Conservation (phyloP, 2,329 filamentous ascomycete genomes). For the Alternaria solani region DNA sequence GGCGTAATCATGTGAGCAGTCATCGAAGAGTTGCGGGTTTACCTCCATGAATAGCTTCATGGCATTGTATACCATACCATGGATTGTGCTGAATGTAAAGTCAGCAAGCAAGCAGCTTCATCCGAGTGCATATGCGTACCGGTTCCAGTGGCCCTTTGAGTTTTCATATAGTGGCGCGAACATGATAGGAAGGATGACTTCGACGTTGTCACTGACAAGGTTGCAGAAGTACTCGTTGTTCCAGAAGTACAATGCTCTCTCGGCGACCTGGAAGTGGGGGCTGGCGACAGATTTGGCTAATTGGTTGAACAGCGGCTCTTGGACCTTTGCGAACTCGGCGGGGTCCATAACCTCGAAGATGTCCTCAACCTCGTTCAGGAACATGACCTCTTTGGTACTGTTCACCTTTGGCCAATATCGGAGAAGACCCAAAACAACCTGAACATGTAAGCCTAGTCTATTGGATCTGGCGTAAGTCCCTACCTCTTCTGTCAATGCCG, state of each 20-base stretch:
- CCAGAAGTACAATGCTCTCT: constrained; percentile 98
- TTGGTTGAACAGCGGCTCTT: constrained; percentile 96
- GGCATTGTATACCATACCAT: constrained; percentile 99
- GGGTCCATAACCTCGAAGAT: constrained; percentile 99
- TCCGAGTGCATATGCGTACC: constrained; percentile 63
- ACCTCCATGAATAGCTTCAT: constrained; percentile 99
- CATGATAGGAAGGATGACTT: constrained; percentile 98
- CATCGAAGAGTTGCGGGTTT: constrained; percentile 96
- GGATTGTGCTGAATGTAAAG: constrained; percentile 76
- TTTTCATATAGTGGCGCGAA: constrained; percentile 98
- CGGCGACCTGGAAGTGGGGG: constrained; percentile 98
- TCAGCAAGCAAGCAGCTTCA: constrained; percentile 26
- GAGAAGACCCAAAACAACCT: constrained; percentile 92
- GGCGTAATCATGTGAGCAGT: constrained; percentile 97
- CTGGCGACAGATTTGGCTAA: constrained; percentile 97
- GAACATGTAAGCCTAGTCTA: constrained; percentile 25
- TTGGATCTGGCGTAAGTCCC: constrained; percentile 37
- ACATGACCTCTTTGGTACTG: constrained; percentile 99
- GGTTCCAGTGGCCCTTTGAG: constrained; percentile 98
- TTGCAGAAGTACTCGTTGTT: constrained; percentile 99
- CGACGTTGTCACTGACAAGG: constrained; percentile 97
- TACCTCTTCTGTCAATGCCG: constrained; percentile 94
- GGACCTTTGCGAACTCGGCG: constrained; percentile 96
- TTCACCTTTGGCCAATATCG: constrained; percentile 99
- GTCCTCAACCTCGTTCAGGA: constrained; percentile 97